phyloP scores from a whole-genome alignment of 345 rosid species.

The Salix udensis region DNA sequence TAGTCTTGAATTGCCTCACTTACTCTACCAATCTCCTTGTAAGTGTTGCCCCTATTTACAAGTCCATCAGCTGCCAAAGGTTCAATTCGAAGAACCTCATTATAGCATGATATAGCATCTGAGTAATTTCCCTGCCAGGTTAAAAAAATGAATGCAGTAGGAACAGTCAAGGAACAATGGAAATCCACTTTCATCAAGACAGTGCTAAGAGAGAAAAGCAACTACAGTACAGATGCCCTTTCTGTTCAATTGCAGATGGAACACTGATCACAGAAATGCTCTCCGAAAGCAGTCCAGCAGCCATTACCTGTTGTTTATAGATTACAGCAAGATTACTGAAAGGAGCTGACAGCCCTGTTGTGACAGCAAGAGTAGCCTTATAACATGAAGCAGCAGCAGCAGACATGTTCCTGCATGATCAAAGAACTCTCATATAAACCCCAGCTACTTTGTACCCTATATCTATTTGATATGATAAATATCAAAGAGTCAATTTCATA shows the following conservation, averaged over 20 bases:
- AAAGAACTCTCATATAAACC: slow-evolving; percentile 13
- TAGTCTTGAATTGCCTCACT: slow-evolving; percentile 96
- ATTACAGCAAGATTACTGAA: slow-evolving; percentile 93
- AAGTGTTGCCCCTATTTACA: slow-evolving; percentile 95
- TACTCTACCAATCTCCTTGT: slow-evolving; percentile 92
- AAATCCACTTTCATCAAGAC: not conserved
- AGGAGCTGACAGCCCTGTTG: slow-evolving; percentile 95
- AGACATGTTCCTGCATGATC: slow-evolving; percentile 66
- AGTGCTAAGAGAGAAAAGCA: not conserved
- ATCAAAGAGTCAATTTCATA: slow-evolving; percentile 9
- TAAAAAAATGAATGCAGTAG: not conserved
- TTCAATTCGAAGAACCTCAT: slow-evolving; percentile 94
- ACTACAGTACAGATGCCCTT: not conserved
- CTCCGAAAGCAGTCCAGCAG: not conserved
- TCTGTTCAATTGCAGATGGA: not conserved
- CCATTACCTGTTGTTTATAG: slow-evolving; percentile 86
- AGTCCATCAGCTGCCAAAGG: slow-evolving; percentile 98
- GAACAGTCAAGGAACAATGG: not conserved
- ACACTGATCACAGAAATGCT: not conserved
- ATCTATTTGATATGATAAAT: not conserved
- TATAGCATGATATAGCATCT: slow-evolving; percentile 96
- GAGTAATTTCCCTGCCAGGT: slow-evolving; percentile 72
- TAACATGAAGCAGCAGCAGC: slow-evolving; percentile 77
- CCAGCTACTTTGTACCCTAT: not conserved
- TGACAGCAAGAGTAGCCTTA: slow-evolving; percentile 84